Conservation (phyloP, 768 basidiomycete species). For the Aureoboletus auriporus region DNA sequence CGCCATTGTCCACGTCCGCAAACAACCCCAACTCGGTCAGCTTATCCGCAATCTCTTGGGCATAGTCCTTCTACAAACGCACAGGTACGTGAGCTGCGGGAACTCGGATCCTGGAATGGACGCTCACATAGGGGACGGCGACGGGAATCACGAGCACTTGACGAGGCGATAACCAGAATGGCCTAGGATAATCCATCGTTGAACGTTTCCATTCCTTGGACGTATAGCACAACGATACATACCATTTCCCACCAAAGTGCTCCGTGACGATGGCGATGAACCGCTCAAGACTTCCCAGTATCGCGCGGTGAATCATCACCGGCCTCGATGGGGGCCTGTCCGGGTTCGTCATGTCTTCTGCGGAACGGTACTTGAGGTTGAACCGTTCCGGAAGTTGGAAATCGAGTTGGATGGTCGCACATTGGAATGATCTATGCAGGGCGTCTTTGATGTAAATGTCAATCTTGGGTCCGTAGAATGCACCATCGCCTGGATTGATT, state of each 20-base stretch:
- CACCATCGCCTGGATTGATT: conserved; percentile 93
- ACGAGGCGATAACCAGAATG: conserved; percentile 97
- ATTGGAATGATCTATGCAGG: conserved; percentile 90
- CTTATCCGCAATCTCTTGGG: conserved; percentile 68
- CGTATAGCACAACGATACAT: conserved; percentile 13
- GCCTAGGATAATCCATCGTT: conserved; percentile 47
- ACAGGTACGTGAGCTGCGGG: neutral
- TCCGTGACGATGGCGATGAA: conserved; percentile 98
- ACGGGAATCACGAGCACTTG: conserved; percentile 95
- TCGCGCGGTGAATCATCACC: conserved; percentile 98
- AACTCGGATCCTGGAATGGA: neutral
- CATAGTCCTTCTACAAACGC: conserved; percentile 75
- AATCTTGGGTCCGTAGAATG: conserved; percentile 99
- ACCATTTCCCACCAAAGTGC: conserved; percentile 98
- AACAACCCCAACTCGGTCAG: conserved; percentile 71
- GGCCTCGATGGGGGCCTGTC: conserved; percentile 65
- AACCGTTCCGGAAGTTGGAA: conserved; percentile 98
- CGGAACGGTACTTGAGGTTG: conserved; percentile 86
- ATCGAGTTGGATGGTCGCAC: conserved; percentile 97
- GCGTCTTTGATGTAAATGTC: conserved; percentile 97
- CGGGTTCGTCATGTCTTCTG: conserved; percentile 52
- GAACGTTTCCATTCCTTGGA: neutral
- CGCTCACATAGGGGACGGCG: conserved; percentile 76
- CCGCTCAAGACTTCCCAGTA: conserved; percentile 88
- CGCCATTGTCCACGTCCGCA: conserved; percentile 89